Percentiles rank a stretch among this genome's conserved stretches.
These are phyloP conservation scores for Aeminium ludgeri DNA, from an alignment of 495 filamentous ascomycete genomes.

Conservation along the genomic window DNA sequence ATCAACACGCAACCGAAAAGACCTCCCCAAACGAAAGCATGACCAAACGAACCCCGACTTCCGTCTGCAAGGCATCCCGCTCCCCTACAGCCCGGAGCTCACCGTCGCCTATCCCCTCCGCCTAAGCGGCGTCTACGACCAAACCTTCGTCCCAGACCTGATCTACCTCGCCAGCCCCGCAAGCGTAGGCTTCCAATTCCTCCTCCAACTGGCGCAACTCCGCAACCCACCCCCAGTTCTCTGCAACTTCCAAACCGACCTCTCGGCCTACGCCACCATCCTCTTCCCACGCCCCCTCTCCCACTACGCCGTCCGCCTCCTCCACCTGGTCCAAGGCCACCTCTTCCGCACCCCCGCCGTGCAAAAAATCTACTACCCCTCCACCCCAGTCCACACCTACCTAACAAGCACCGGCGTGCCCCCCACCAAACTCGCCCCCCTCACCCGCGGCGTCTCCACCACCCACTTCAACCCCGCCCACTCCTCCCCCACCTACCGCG, in stretches of 20 bases:
- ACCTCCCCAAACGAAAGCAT: conserved; percentile 2
- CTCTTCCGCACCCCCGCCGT: conserved; percentile 40
- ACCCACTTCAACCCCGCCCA: conserved; percentile 34
- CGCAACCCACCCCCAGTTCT: conserved; percentile 35
- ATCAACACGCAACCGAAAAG: too few relatives aligned
- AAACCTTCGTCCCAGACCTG: conserved; percentile 38
- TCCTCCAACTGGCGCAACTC: conserved; percentile 40
- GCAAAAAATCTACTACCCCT: conserved; percentile 46
- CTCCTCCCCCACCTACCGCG: conserved; percentile 31
- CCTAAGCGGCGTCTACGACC: conserved; percentile 34
- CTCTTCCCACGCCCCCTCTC: conserved; percentile 41
- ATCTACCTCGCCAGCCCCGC: conserved; percentile 50
- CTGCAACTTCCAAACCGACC: conserved; percentile 49
- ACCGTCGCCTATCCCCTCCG: conserved; percentile 46
- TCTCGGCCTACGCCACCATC: conserved; percentile 44
- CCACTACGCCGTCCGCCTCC: conserved; percentile 35
- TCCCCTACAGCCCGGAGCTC: conserved; percentile 50
- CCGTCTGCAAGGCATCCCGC: conserved; percentile 38
- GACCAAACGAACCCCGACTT: conserved; percentile 24
- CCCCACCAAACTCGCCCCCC: conserved; percentile 31
- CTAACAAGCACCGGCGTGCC: conserved; percentile 35
- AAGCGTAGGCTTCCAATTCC: conserved; percentile 45
- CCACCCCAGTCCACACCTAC: conserved; percentile 37
- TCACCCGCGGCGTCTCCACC: conserved; percentile 46
- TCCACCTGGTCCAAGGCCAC: conserved; percentile 39